Conservation (phyloP, 441 rosid genomes). For the Brassica balearica region DNA sequence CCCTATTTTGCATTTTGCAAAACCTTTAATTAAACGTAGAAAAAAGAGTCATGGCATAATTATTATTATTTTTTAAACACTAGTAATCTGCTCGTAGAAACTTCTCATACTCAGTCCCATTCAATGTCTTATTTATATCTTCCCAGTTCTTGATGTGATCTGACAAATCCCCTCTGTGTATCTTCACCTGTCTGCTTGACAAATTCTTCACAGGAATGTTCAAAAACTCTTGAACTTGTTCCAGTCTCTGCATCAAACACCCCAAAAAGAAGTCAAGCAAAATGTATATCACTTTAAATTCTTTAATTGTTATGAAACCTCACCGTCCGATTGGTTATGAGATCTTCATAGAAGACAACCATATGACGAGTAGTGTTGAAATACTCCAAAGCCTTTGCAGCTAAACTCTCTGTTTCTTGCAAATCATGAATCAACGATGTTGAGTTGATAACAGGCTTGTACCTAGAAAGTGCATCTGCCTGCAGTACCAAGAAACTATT, state of each 20-base stretch:
- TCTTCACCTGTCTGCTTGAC: slow-evolving; percentile 87
- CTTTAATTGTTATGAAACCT: slow-evolving; percentile 30
- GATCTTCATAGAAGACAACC: slow-evolving; percentile 84
- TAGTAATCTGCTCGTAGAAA: slow-evolving; percentile 67
- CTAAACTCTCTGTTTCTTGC: slow-evolving; percentile 58
- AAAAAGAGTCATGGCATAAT: neutral
- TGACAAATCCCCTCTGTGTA: slow-evolving; percentile 76
- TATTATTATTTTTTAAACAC: slow-evolving; percentile 2
- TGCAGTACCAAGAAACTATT: slow-evolving; percentile 44
- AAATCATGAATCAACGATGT: slow-evolving; percentile 68
- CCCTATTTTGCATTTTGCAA: slow-evolving; percentile 30
- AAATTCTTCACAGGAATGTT: slow-evolving; percentile 67
- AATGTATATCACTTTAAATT: neutral
- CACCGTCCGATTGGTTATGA: slow-evolving; percentile 65
- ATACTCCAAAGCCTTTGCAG: slow-evolving; percentile 62
- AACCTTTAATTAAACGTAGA: neutral
- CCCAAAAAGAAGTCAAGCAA: neutral
- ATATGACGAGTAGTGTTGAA: slow-evolving; percentile 81
- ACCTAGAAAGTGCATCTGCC: slow-evolving; percentile 77
- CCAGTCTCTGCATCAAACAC: slow-evolving; percentile 62
- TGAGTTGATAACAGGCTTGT: slow-evolving; percentile 78
- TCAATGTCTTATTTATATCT: slow-evolving; percentile 67
- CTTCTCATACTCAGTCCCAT: slow-evolving; percentile 72
- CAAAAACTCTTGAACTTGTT: slow-evolving; percentile 75
- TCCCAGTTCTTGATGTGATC: slow-evolving; percentile 81